Evolutionary conservation across 2,329 filamentous ascomycete genomes (phyloP).

Genomic region (Xylariaceae sp.): DNA sequence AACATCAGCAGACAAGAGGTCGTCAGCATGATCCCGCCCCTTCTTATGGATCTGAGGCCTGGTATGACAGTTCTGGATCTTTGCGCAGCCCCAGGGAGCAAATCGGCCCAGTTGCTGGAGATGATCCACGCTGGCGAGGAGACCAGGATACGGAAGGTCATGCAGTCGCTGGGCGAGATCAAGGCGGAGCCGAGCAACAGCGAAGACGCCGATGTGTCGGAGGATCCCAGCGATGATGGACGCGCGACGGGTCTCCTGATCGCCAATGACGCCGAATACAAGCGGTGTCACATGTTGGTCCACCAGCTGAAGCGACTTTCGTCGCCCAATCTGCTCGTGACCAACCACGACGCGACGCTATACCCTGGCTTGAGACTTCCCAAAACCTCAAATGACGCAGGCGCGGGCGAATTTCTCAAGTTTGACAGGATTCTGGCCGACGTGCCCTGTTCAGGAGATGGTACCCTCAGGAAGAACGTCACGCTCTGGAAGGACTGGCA

Average conservation of each 20-base stretch:
- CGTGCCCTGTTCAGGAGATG: constrained; percentile 94
- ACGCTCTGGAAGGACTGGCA: constrained; percentile 95
- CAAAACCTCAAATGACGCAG: constrained; percentile 44
- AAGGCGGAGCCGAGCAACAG: constrained; percentile 28
- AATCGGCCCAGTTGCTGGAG: constrained; percentile 90
- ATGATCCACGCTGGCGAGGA: constrained; percentile 92
- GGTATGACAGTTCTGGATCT: constrained; percentile 92
- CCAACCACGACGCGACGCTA: constrained; percentile 94
- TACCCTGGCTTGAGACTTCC: constrained; percentile 90
- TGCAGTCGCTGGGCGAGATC: constrained; percentile 46
- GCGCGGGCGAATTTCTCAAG: constrained; percentile 70
- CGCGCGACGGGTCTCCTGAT: constrained; percentile 86
- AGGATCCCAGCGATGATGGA: constrained; percentile 66
- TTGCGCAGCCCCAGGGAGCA: constrained; percentile 94
- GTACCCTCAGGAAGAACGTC: constrained; percentile 86
- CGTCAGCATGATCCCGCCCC: constrained; percentile 96
- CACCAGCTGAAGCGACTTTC: constrained; percentile 97
- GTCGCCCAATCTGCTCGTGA: constrained; percentile 93
- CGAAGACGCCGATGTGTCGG: constrained; percentile 46
- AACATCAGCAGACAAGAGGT: constrained; percentile 98
- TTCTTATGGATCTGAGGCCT: constrained; percentile 83
- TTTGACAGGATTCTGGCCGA: constrained; percentile 95
- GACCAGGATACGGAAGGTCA: constrained; percentile 66
- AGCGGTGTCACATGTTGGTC: constrained; percentile 91
- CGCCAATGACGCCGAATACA: constrained; percentile 95